Evolutionary conservation across 306 rosid species (phyloP), one percentile per base, ranked within the genome.

Genomic region (Oemleria cerasiformis): DNA sequence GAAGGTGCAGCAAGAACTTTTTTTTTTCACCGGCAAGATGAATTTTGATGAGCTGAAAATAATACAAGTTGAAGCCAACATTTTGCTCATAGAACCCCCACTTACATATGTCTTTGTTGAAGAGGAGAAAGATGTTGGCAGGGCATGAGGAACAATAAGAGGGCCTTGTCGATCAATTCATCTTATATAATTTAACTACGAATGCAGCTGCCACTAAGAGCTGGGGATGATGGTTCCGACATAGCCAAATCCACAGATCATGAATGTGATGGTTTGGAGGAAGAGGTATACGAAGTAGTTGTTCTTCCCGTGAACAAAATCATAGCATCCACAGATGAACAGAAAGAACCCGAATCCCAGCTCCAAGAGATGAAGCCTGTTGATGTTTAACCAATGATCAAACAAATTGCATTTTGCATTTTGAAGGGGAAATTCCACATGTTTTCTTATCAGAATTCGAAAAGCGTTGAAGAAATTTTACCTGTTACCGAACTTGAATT

Each of bases 241-340:
- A 53, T 87, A 94, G 74, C 99, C 99, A 72, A 94, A 79, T 82
- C 99, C 99, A 3, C 90, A 87, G 73, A 94, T 85, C 73, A 90
- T 56, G 90, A 94, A 94, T 58, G 84, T 58, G 30, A 94, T 13
- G 74, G 97, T 91, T 80, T 94, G 99, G 63, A 94, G 96, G 90
- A 91, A 94, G 71, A 94, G 99, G 84, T 94, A 94, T 3, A 94
- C 55, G 39, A 94, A 94, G 78, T 94, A 94, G 87, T 79, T 89
- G 96, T 94, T 78, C 74, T 94, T 89, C 75, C 99, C 99, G 38
- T 94, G 90, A 34, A 84, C 91, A 77, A 55, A 91, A 79, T 94
- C 99, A 75, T 94, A 94, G 91, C 99, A 94, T 65, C 99, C 99
- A 69, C 97, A 91, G 4, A 94, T 0, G 90, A 94, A 94, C 66